Evolutionary conservation across 2,329 filamentous ascomycete species (phyloP).

Genomic region (Alternaria sp.): DNA sequence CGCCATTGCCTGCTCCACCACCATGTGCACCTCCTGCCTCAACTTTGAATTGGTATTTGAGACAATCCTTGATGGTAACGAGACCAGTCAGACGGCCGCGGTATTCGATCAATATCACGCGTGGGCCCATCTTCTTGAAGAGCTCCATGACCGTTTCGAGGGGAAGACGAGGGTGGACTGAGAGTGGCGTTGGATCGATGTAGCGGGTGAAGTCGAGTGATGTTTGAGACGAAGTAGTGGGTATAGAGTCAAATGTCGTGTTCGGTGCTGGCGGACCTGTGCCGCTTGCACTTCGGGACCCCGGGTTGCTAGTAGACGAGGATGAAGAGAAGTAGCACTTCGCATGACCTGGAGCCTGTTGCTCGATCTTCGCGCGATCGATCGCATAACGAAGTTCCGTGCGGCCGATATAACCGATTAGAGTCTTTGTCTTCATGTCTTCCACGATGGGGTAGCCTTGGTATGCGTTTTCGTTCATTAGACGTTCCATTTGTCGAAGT

Average conservation of each 20-base stretch:
- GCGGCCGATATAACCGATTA: conserved; percentile 90
- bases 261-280: conserved; percentile 31
- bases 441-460: conserved; percentile 94
- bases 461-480: conserved; percentile 79
- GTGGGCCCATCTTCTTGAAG: conserved; percentile 95
- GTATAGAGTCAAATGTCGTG: conserved; percentile 65
- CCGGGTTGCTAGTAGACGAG: conserved; percentile 8
- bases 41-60: conserved; percentile 97
- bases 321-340: conserved; percentile 73
- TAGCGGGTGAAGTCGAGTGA: conserved; percentile 83
- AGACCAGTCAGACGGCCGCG: conserved; percentile 82
- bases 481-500: conserved; percentile 75
- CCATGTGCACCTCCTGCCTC: conserved; percentile 62
- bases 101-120: conserved; percentile 91
- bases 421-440: conserved; percentile 69
- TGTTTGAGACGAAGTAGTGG: conserved; percentile 61
- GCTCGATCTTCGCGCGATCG: conserved; percentile 74
- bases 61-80: conserved; percentile 94
- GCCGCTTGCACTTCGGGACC: conserved; percentile 31
- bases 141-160: conserved; percentile 98
- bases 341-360: conserved; percentile 65
- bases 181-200: conserved; percentile 86
- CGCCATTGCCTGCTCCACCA: conserved; percentile 11
- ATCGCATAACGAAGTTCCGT: conserved; percentile 93
- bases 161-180: conserved; percentile 87